Conservation (phyloP, 495 filamentous ascomycete genomes). For the Sporormia fimetaria region DNA sequence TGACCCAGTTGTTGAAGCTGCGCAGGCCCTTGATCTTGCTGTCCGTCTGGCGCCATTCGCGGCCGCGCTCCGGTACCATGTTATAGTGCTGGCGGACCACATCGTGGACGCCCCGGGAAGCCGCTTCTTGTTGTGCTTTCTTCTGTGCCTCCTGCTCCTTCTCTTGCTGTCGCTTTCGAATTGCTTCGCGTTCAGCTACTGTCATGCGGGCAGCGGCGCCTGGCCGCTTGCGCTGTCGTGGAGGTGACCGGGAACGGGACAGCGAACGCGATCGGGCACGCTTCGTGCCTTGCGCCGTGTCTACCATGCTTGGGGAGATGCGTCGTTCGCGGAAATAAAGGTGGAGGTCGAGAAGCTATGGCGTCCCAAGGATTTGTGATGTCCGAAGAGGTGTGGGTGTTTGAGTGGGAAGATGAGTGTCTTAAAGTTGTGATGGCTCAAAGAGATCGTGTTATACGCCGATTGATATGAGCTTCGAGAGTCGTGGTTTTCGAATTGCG, state of each 20-base stretch:
- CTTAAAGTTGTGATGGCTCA: too few species aligned
- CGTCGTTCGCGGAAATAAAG: background rate
- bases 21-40: constrained; percentile 88
- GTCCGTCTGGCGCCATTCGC: constrained; percentile 88
- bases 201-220: constrained; percentile 69
- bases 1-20: constrained; percentile 97
- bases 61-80: constrained; percentile 79
- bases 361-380: too few species aligned
- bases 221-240: constrained; percentile 74
- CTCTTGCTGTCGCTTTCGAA: constrained; percentile 52
- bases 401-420: too few species aligned
- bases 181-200: constrained; percentile 51
- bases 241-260: constrained; percentile 33
- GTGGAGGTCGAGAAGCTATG: too few species aligned
- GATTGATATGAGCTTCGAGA: too few species aligned
- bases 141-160: constrained; percentile 38
- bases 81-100: constrained; percentile 92
- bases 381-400: too few species aligned
- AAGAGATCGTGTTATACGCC: too few species aligned
- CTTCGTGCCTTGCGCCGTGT: constrained; percentile 9
- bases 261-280: constrained; percentile 22
- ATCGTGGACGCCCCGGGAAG: constrained; percentile 53
- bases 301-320: constrained; percentile 8
- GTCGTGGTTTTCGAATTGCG: too few species aligned
- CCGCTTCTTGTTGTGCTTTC: constrained; percentile 30